A percentile compares a stretch with the other conserved stretches of the same genome.
Evolutionary conservation across 305 asterid genomes (phyloP).

Genomic region (Solanum aculeatissimum): DNA sequence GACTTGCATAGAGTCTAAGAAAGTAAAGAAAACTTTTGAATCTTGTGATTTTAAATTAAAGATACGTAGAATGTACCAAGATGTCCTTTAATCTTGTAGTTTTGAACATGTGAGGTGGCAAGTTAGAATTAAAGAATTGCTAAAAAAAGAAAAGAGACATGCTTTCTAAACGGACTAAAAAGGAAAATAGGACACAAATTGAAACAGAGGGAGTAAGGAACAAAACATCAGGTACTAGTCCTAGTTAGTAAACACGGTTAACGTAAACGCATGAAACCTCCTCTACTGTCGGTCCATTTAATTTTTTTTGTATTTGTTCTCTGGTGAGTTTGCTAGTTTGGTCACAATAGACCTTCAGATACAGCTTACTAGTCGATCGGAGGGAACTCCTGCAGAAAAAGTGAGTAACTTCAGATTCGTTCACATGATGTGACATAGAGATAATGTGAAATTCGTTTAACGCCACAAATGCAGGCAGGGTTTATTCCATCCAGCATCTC

Average conservation of each 20-base stretch:
- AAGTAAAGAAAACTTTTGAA: too few relatives aligned
- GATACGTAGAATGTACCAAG: too few relatives aligned
- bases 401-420: neutral
- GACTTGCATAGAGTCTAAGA: too few relatives aligned
- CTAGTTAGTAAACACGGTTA: too few relatives aligned
- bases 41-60: too few relatives aligned
- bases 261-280: conserved; percentile 11
- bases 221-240: neutral
- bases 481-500: conserved; percentile 28
- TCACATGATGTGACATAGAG: neutral
- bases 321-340: conserved; percentile 20
- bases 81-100: too few relatives aligned
- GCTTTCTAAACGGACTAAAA: too few relatives aligned
- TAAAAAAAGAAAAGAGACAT: too few relatives aligned
- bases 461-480: conserved; percentile 20
- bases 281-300: conserved; percentile 18
- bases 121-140: too few relatives aligned
- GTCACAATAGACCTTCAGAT: conserved; percentile 5
- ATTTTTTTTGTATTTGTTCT: conserved; percentile 12
- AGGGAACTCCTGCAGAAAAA: conserved; percentile 16
- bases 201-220: too few relatives aligned
- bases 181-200: too few relatives aligned
- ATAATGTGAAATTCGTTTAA: neutral
- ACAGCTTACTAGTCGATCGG: conserved; percentile 18
- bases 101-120: too few relatives aligned